Evolutionary conservation across 2,329 filamentous ascomycete genomes (phyloP), one percentile per base, ranked within the genome.

Genomic region (Dactylonectria estremocensis): DNA sequence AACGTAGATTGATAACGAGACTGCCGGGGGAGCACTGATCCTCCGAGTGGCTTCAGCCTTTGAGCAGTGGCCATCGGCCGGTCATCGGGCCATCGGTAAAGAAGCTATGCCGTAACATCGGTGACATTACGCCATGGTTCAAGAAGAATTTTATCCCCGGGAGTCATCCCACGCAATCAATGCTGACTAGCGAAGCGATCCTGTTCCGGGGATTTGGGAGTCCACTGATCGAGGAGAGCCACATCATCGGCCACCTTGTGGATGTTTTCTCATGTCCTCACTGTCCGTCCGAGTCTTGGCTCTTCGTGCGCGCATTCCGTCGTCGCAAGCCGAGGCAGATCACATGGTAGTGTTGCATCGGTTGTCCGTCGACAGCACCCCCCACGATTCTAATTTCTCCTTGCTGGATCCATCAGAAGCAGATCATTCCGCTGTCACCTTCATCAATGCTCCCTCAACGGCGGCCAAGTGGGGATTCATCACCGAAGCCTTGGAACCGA

Each of bases 141-240:
- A 35, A n/a, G 49, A 52, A 52, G 40, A 33, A 2, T 52, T 53
- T 65, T 52, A 45, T 31, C 24, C 31, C 28, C 40, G 13, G 16
- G 55, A 52, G 43, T 35, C 62, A 65, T 65, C 62, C 56, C 62
- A 45, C 55, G 62, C 49, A 20, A 33, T n/a, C 31, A 14, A 53
- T 50, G 48, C 20, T 28, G 24, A 31, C 43, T 40, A 24, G 28
- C 50, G 33, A 59, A 43, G 40, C 31, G 43, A 65, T 50, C n/a
- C 48, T 13, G 61, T 65, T 33, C 62, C 56, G 56, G 56, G 62
- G 50, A 14, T 11, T 45, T 55, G 62, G 62, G 48, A 50, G 40
- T 65, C 62, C 62, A 60, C 56, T 28, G 24, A 28, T 28, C 24
- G 24, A 28, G 24, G 4, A 28, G 24, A 28, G 24, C 24, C 35